Evolutionary conservation across 768 basidiomycete genomes (phyloP), one percentile per base, ranked within the genome.

Genomic region (Cystofilobasidium macerans): DNA sequence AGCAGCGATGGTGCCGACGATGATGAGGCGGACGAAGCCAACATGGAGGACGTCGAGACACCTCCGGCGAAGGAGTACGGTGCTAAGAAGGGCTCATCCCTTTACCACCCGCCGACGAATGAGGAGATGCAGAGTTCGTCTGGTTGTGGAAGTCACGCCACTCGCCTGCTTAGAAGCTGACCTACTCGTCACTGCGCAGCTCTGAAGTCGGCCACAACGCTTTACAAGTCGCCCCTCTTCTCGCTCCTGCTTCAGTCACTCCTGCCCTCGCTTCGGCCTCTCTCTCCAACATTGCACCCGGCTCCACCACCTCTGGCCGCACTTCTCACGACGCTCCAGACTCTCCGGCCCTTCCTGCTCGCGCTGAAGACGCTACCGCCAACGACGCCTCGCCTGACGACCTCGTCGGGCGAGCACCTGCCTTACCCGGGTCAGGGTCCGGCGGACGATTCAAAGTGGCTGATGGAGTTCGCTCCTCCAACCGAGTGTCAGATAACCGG

Each of bases 391-490:
- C 74, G 48, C 62, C 38, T 67, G 63, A 66, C 53, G 14, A 51
- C 22, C 8, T 48, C 62, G 36, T 64, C 36, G 33, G 65, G 54
- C 30, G 32, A 56, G 13, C 78, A 83, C 2, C 82, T 90, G 0
- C 86, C 87, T 0, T 88, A 85, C 72, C 81, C 84, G 1, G 71
- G 81, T 0, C 89, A 90, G 0, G 77, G 82, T 28, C 89, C 88
- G 0, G 80, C 83, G 0, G 82, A 86, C 73, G 87, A 88, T 40
- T 84, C 85, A 0, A 90, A 92, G 64, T 95, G 91, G 91, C 90
- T 84, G 59, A 85, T 95, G 26, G 81, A 84, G 0, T 95, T 87
- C 71, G 84, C 87, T 69, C 81, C 80, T 51, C 93, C 92, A 0
- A 80, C 77, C 30, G 87, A 90, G 65, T 82, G 94, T 24, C 79